Conservation (phyloP, 441 rosid genomes). For the Oxalis stricta region DNA sequence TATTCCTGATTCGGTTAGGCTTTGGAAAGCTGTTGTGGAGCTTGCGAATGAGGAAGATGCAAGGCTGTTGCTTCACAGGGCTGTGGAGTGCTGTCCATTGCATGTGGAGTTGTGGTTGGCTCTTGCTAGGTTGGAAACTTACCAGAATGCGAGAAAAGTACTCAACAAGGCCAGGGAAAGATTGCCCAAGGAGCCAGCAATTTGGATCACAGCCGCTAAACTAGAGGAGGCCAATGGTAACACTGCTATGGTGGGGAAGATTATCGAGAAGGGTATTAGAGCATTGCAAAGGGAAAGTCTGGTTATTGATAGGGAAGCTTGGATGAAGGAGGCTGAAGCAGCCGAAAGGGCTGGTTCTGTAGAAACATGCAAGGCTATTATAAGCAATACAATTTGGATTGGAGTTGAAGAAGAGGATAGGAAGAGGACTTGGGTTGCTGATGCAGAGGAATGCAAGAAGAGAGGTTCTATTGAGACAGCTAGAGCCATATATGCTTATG, state of each 20-base stretch:
- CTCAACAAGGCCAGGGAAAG: slow-evolving; percentile 68
- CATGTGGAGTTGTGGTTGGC: slow-evolving; percentile 91
- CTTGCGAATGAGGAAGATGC: slow-evolving; percentile 76
- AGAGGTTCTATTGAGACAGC: slow-evolving; percentile 88
- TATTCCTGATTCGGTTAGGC: slow-evolving; percentile 80
- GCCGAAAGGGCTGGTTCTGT: slow-evolving; percentile 83
- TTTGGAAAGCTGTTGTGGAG: slow-evolving; percentile 90
- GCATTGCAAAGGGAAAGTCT: slow-evolving; percentile 77
- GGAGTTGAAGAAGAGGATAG: slow-evolving; percentile 98
- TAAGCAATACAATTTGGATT: slow-evolving; percentile 63
- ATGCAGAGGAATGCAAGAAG: slow-evolving; percentile 96
- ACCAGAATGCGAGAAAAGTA: slow-evolving; percentile 66
- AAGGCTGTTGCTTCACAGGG: slow-evolving; percentile 68
- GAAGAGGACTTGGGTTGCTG: slow-evolving; percentile 98
- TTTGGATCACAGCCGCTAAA: slow-evolving; percentile 92
- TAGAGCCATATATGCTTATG: slow-evolving; percentile 82
- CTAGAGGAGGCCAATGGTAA: slow-evolving; percentile 93
- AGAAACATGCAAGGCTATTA: slow-evolving; percentile 73
- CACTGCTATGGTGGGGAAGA: slow-evolving; percentile 61
- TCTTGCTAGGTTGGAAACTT: slow-evolving; percentile 76
- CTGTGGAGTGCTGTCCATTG: slow-evolving; percentile 90
- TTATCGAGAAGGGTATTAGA: slow-evolving; percentile 85
- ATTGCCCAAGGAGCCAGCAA: slow-evolving; percentile 79
- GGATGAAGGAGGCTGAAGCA: slow-evolving; percentile 97
- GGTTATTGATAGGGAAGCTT: slow-evolving; percentile 73